Base-by-base conservation (phyloP, 2,329 filamentous ascomycete genomes). In the Rasamsonia emersonii region DNA sequence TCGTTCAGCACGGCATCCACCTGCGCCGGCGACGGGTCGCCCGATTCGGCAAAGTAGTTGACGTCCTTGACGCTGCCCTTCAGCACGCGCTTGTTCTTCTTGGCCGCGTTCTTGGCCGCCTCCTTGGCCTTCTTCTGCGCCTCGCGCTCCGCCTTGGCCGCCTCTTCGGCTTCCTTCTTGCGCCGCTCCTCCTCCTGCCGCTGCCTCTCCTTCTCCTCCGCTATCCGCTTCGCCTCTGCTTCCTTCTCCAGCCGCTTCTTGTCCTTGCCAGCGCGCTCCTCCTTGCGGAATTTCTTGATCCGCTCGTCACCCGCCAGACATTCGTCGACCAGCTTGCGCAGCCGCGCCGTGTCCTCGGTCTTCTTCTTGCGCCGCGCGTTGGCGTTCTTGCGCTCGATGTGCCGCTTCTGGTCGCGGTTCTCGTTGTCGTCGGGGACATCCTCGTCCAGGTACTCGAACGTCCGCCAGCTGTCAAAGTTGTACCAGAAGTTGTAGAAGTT, bases 401-500 rank as follows among this genome's bases (percentile, higher is more conserved):
- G 89, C 37, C 91, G 85, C 73, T 95, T 96, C 72, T 98, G 91
- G 67, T 96, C 89, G 61, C 91, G 88, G 71, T 88, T 94, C 70
- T 96, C 91, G 62, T 91, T 94, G 71, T 98, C 91, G 54, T 98
- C 91, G 24, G 91, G 91, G 18, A 98, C 89, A 57, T 98, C 91
- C 70, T 98, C 91, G 56, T 98, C 91, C 38, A 93, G 82, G 65
- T 98, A 98, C 68, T 98, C 91, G 53, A 98, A 98, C 3, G 83
- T 79, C 40, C 91, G 75, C 91, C 91, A 98, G 62, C 82, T 91
- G 73, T 98, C 91, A 52, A 98, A 93, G 73, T 89, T 93, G 73
- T 96, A 98, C 81, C 84, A 98, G 72, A 96, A 98, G 74, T 98
- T 94, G 76, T 98, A 98, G 64, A 98, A 98, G 33, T 71, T 70